Percentiles rank a stretch among this genome's conserved stretches.
These are phyloP conservation scores for Gautieria morchelliformis DNA, from an alignment of 768 basidiomycete genomes.

Conservation along the genomic window DNA sequence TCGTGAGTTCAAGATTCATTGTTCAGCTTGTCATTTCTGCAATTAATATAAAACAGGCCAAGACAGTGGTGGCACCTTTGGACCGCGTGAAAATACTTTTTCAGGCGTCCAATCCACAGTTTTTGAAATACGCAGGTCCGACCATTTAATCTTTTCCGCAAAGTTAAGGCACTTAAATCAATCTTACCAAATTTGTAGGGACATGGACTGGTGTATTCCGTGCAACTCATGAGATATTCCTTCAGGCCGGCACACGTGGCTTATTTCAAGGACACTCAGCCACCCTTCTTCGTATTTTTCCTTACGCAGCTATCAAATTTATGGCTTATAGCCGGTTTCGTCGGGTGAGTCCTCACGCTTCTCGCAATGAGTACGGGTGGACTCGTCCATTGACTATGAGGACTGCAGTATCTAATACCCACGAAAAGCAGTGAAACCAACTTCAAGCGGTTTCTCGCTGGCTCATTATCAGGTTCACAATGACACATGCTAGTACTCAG, in stretches of 20 bases:
- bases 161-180: neutral
- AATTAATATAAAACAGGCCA: constrained; percentile 47
- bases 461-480: constrained; percentile 71
- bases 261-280: constrained; percentile 95
- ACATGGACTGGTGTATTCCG: constrained; percentile 78
- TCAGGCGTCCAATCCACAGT: constrained; percentile 94
- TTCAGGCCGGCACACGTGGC: constrained; percentile 59
- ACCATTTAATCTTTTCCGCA: constrained; percentile 17
- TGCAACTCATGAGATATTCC: constrained; percentile 67
- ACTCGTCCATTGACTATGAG: neutral
- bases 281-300: constrained; percentile 88
- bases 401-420: constrained; percentile 70
- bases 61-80: constrained; percentile 89
- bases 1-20: constrained; percentile 46
- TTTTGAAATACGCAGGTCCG: constrained; percentile 84
- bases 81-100: constrained; percentile 99
- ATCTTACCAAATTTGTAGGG: constrained; percentile 35
- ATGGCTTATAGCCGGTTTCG: constrained; percentile 91
- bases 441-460: constrained; percentile 70
- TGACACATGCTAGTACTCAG: neutral
- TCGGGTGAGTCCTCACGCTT: constrained; percentile 35
- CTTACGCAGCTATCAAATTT: constrained; percentile 95
- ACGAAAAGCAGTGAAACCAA: constrained; percentile 72
- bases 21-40: constrained; percentile 5
- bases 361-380: no score